Conservation (phyloP, 805 yeast genomes). For the Myxozyma udenii region DNA sequence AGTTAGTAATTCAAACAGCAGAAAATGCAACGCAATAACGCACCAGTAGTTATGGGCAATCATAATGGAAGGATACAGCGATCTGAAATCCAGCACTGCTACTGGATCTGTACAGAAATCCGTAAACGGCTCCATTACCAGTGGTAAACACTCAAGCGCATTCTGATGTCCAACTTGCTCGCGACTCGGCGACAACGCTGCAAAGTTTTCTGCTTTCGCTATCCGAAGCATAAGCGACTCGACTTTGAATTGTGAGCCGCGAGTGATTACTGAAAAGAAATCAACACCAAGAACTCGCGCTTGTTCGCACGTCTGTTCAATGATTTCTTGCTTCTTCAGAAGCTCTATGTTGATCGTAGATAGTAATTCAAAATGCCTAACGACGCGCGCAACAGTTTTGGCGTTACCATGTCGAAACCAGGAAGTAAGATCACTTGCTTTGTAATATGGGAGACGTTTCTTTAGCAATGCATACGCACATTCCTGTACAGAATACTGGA, state of each 20-base stretch:
- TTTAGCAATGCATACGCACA: constrained; percentile 67
- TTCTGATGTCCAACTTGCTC: constrained; percentile 77
- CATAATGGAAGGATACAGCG: constrained; percentile 87
- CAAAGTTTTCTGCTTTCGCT: constrained; percentile 68
- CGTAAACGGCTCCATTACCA: constrained; percentile 89
- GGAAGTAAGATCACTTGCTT: constrained; percentile 47
- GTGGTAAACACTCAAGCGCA: constrained; percentile 81
- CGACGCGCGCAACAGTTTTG: constrained; percentile 39
- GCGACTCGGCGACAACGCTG: constrained; percentile 76
- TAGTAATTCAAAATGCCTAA: constrained; percentile 49
- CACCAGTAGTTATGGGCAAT: constrained; percentile 87
- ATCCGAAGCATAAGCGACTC: constrained; percentile 78
- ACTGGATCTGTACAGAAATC: constrained; percentile 84
- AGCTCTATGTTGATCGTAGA: constrained; percentile 48
- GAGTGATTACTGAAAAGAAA: constrained; percentile 75
- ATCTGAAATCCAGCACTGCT: constrained; percentile 87
- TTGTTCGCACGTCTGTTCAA: constrained; percentile 67
- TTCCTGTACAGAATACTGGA: constrained; percentile 73
- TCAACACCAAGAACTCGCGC: constrained; percentile 86
- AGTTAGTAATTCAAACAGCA: background rate
- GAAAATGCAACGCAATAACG: background rate
- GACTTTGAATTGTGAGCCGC: constrained; percentile 94
- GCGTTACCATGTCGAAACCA: constrained; percentile 41
- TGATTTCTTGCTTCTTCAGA: constrained; percentile 59
- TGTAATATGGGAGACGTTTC: constrained; percentile 61